These are phyloP conservation scores for Xerophyta viscosa DNA, from an alignment of 106 monocot genomes.

Conservation along the genomic window DNA sequence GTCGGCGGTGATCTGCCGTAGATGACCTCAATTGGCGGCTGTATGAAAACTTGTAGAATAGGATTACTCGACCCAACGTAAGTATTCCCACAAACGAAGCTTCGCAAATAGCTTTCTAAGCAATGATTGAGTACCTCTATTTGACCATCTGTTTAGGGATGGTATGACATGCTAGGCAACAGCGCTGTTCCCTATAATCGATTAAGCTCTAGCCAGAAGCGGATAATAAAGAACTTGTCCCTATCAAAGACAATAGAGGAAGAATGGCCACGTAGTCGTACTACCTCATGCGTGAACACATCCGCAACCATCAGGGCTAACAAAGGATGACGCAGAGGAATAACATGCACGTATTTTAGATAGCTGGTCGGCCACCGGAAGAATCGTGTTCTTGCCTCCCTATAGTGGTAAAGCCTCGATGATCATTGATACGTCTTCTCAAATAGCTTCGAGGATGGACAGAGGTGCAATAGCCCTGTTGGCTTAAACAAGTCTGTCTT, in stretches of 20 bases:
- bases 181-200: not conserved
- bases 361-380: not conserved
- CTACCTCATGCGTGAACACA: not conserved
- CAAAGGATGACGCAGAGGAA: not conserved
- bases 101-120: not conserved
- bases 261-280: not conserved
- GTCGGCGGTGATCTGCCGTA: not conserved
- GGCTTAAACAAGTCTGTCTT: not conserved
- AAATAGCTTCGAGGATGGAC: not conserved
- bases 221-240: not conserved
- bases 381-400: not conserved
- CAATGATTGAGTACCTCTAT: not conserved
- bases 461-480: constrained; percentile 3
- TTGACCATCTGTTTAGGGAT: not conserved
- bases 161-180: not conserved
- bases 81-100: not conserved
- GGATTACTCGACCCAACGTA: not conserved
- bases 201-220: not conserved
- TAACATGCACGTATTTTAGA: constrained; percentile 2
- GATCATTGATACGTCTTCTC: constrained; percentile 2
- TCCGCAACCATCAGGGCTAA: not conserved
- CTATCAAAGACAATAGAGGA: not conserved
- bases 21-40: not conserved
- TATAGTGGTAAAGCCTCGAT: not conserved
- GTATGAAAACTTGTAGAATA: not conserved